Evolutionary conservation across 768 basidiomycete genomes (phyloP).

Genomic region (Lactarius hengduanensis): DNA sequence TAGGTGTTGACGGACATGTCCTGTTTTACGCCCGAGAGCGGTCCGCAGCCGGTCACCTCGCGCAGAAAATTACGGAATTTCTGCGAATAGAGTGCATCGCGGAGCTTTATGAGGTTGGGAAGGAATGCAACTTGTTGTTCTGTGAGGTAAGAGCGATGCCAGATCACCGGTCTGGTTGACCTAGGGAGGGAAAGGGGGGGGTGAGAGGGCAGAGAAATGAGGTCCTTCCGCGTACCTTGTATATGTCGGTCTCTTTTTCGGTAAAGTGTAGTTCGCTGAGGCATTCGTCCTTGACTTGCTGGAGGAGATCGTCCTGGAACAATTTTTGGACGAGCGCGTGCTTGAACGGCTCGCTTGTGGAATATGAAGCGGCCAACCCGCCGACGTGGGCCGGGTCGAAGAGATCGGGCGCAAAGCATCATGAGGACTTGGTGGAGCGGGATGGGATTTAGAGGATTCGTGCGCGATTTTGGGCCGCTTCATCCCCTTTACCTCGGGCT

Average conservation of each 20-base stretch:
- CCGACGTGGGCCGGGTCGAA: slow-evolving; percentile 59
- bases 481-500: slow-evolving; percentile 34
- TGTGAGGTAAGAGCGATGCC: slow-evolving; percentile 86
- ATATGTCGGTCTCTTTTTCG: slow-evolving; percentile 98
- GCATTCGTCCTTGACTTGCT: slow-evolving; percentile 82
- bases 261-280: slow-evolving; percentile 74
- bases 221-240: slow-evolving; percentile 60
- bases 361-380: slow-evolving; percentile 55
- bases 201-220: neutral
- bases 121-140: slow-evolving; percentile 74
- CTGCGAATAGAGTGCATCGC: slow-evolving; percentile 87
- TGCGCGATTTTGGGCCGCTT: slow-evolving; percentile 44
- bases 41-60: slow-evolving; percentile 87
- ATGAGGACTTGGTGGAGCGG: slow-evolving; percentile 19
- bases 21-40: slow-evolving; percentile 86
- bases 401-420: slow-evolving; percentile 52
- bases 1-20: slow-evolving; percentile 96
- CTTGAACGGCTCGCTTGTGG: slow-evolving; percentile 67
- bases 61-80: slow-evolving; percentile 82
- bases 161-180: slow-evolving; percentile 97
- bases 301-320: slow-evolving; percentile 80
- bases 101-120: slow-evolving; percentile 74
- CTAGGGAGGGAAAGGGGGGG: slow-evolving; percentile 40
- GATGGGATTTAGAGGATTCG: slow-evolving; percentile 26
- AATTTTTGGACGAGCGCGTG: slow-evolving; percentile 78